Base-by-base conservation (phyloP, 2,329 filamentous ascomycete genomes). In the Aureobasidium vineae region DNA sequence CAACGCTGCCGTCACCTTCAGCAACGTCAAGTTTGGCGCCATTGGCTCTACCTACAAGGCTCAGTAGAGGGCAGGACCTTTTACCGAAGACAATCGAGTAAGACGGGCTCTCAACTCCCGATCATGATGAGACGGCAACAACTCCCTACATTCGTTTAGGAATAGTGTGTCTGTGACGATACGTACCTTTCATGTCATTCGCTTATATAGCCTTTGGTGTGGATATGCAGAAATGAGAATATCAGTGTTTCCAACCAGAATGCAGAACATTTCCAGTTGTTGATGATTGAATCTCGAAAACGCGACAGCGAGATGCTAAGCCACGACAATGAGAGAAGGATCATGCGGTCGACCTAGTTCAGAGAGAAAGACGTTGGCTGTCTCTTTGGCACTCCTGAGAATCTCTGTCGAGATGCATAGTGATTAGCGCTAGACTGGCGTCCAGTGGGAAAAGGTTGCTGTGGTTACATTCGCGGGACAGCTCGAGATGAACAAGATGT, bases 1-100 rank as follows among this genome's bases (percentile, higher is more conserved):
- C 13, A 69, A 70, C 66, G 66, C 68, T 11, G 68, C 57, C 40
- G 71, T 71, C 33, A 70, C 66, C 5, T 71, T 70, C 52, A 70
- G 69, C 47, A 70, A 69, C 38, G 70, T 71, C 64, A 71, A 72
- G 68, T 68, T 66, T 49, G 71, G 69, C 74, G 67, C 79, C 40
- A 63, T 68, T 40, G 65, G 65, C 59, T 65, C 63, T 3, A 65
- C 63, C 38, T 65, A 65, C 52, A 43, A 59, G 40, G 28, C 63
- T 10, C 13, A n/a, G 19, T 63, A 43, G 13, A 52, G 36, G 57
- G 57, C 57, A 19, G 57, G 57, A 36, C 19, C 57, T n/a, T 38
- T 26, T 40, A n/a, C 43, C 36, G 38, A 40, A 38, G 16, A 45
- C 13, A 0, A 45, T 13, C 28, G 57, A 49, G 31, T n/a, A 33